phyloP scores from a whole-genome alignment of 2,329 filamentous ascomycete species.

The Beauveria bassiana region DNA sequence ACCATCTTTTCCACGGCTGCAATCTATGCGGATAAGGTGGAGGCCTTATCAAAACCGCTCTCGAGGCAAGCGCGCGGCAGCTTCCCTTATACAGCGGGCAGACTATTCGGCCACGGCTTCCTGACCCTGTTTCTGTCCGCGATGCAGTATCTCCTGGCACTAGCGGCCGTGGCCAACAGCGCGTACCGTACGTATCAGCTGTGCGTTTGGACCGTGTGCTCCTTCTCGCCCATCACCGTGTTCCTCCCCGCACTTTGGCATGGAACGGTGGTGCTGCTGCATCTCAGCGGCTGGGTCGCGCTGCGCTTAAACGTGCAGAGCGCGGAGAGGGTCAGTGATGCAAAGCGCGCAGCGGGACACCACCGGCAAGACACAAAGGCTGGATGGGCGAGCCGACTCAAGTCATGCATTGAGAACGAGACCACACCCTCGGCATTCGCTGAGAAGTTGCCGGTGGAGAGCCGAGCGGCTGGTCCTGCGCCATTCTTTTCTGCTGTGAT shows the following conservation, averaged over 20 bases:
- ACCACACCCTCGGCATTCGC: not conserved
- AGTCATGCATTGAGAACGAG: not conserved
- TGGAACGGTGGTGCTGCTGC: not conserved
- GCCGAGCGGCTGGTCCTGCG: not conserved
- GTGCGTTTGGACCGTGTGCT: slow-evolving; percentile 4
- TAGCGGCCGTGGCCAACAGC: not conserved
- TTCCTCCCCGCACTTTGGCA: slow-evolving; percentile 1
- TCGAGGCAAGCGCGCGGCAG: not conserved
- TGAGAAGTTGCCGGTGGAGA: not conserved
- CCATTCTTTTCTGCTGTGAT: slow-evolving; percentile 2
- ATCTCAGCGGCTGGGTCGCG: not conserved
- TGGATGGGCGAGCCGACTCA: not conserved
- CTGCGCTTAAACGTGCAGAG: not conserved
- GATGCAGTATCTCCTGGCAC: not conserved
- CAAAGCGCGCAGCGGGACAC: not conserved
- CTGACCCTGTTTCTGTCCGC: not conserved
- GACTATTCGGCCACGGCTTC: not conserved
- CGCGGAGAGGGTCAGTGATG: too few species aligned
- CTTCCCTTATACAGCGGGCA: not conserved
- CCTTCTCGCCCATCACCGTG: not conserved
- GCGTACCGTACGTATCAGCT: slow-evolving; percentile 6
- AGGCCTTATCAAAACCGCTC: not conserved
- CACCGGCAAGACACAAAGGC: not conserved
- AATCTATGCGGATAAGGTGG: not conserved
- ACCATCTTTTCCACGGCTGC: not conserved